Base-by-base conservation (phyloP, 805 yeast species). In the Scheffersomyces ergatensis region DNA sequence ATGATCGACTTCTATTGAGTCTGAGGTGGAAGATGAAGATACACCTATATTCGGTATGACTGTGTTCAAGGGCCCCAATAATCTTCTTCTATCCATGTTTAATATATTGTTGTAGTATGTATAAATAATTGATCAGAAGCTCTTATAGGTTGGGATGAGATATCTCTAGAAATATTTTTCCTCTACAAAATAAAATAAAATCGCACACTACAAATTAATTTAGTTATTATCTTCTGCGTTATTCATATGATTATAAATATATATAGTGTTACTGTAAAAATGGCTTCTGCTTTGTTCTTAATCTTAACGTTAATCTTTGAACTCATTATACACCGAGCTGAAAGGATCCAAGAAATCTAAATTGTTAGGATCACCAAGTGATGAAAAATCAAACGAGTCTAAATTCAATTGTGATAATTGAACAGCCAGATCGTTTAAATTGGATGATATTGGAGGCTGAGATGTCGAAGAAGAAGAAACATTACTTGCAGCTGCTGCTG, bases 51-150 rank as follows among this genome's bases (percentile, higher is more conserved):
- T 39, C 2, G 70, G 72, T 21, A 62, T 51, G 37, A 67, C 72
- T 1, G 86, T 86, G 48, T 78, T 82, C 0, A 76, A 56, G 0
- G 97, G 97, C 0, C 96, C 97, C 24, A 85, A 55, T n/a, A 89
- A 71, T 59, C 97, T 76, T 72, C 96, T 79, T 71, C 96, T 78
- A 57, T 92, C 97, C 33, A 64, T 60, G 20, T n/a, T n/a, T n/a
- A n/a, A n/a, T n/a, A n/a, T n/a, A n/a, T n/a, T n/a, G n/a, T n/a
- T n/a, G n/a, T n/a, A n/a, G n/a, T n/a, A n/a, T n/a, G n/a, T n/a
- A n/a, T n/a, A n/a, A n/a, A n/a, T n/a, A n/a, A n/a, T n/a, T n/a
- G n/a, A n/a, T n/a, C n/a, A n/a, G n/a, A n/a, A n/a, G n/a, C n/a
- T n/a, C n/a, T n/a, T n/a, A n/a, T n/a, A n/a, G n/a, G n/a, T n/a